phyloP scores from a whole-genome alignment of 1,284 basidiomycete genomes.

The Ceratorhiza oryzae-sativae region DNA sequence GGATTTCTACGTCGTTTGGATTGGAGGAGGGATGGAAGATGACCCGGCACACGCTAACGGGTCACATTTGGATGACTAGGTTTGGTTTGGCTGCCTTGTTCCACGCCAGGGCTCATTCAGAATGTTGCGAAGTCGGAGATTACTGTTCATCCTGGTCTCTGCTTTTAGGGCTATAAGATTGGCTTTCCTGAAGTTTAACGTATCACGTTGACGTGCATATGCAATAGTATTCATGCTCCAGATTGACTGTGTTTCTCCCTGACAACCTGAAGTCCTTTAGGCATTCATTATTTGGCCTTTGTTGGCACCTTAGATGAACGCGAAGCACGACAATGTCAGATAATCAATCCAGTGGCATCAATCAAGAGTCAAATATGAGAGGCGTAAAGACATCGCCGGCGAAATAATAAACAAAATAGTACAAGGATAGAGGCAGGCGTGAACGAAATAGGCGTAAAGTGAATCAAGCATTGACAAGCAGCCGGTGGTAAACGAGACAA shows the following conservation, averaged over 20 bases:
- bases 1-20: slow-evolving; percentile 36
- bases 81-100: neutral
- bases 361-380: neutral
- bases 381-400: neutral
- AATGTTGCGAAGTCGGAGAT: neutral
- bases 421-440: slow-evolving; percentile 5
- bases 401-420: slow-evolving; percentile 9
- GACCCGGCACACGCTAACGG: slow-evolving; percentile 27
- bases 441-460: slow-evolving; percentile 14
- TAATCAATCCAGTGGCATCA: slow-evolving; percentile 1
- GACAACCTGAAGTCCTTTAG: too few relatives aligned
- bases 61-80: slow-evolving; percentile 7
- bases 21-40: slow-evolving; percentile 33
- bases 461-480: neutral
- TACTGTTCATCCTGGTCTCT: neutral
- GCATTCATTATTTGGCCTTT: neutral
- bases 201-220: neutral
- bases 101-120: neutral
- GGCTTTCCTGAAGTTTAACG: neutral
- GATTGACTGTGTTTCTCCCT: too few relatives aligned
- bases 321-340: neutral
- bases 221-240: neutral
- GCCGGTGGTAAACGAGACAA: neutral
- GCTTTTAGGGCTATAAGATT: neutral
- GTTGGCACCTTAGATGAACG: neutral